Evolutionary conservation across 106 monocot genomes (phyloP).

Genomic region (Amphibolis antarctica): DNA sequence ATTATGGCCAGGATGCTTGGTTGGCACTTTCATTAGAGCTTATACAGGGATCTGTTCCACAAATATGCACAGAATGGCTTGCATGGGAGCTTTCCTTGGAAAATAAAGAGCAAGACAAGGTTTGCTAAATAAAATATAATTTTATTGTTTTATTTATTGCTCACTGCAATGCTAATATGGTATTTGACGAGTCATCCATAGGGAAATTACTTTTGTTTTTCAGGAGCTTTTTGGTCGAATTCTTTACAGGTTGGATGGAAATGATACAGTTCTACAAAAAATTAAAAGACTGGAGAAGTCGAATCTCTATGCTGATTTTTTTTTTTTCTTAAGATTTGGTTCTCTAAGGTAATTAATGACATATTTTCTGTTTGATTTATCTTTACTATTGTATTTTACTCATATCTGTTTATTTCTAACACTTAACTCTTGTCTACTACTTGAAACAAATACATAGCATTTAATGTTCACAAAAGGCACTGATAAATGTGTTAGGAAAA

Average conservation of each 20-base stretch:
- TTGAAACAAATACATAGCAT: too few species aligned
- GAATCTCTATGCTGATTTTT: conserved; percentile 72
- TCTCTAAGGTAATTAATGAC: conserved; percentile 45
- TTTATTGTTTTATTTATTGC: neutral
- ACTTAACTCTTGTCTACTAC: too few species aligned
- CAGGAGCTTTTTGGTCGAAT: conserved; percentile 39
- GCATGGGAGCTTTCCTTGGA: conserved; percentile 42
- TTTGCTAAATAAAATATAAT: conserved; percentile 9
- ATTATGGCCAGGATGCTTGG: conserved; percentile 33
- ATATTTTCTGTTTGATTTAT: neutral
- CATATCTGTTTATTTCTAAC: too few species aligned
- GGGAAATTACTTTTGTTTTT: neutral
- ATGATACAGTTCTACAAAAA: conserved; percentile 40
- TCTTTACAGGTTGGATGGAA: conserved; percentile 40
- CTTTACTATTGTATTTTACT: neutral
- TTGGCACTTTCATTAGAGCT: conserved; percentile 25
- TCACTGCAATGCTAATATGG: neutral
- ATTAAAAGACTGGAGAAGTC: conserved; percentile 49
- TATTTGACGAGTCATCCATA: neutral
- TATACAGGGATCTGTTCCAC: conserved; percentile 34
- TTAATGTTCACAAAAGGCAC: too few species aligned
- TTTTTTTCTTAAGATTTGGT: conserved; percentile 78
- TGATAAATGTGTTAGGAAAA: too few species aligned
- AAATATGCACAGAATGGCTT: conserved; percentile 51
- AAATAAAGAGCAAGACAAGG: conserved; percentile 31